phyloP scores from a whole-genome alignment of 495 filamentous ascomycete species.

The Penicillium daleae region DNA sequence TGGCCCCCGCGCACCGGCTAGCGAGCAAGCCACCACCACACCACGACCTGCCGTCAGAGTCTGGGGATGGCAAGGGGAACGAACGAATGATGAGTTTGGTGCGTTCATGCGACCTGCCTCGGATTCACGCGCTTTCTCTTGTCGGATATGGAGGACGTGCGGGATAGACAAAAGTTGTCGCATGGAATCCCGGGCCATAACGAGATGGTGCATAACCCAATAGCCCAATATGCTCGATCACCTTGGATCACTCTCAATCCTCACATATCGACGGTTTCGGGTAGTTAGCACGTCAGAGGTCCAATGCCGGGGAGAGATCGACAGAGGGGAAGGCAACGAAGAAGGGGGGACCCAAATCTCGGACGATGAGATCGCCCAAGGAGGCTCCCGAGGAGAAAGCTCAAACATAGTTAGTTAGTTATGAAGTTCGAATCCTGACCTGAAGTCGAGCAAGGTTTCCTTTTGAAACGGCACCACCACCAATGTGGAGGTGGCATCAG shows the following conservation, averaged over 20 bases:
- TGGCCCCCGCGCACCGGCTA: constrained; percentile 6
- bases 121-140: neutral
- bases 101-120: neutral
- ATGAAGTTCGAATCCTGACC: neutral
- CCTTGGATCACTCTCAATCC: neutral
- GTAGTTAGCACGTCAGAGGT: neutral
- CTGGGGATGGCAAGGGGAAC: neutral
- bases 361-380: neutral
- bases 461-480: neutral
- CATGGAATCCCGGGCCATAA: neutral
- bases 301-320: neutral
- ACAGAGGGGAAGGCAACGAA: neutral
- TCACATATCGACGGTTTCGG: neutral
- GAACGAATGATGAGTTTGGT: neutral
- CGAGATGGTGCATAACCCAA: neutral
- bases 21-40: constrained; percentile 4
- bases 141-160: neutral
- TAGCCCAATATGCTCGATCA: neutral
- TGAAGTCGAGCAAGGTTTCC: neutral
- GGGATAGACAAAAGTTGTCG: neutral
- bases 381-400: constrained; percentile 1
- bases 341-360: neutral
- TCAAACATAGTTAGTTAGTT: neutral
- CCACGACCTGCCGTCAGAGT: neutral
- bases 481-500: neutral